These are phyloP conservation scores for Aspergillus affinis DNA, from an alignment of 495 filamentous ascomycete genomes.

Conservation along the genomic window DNA sequence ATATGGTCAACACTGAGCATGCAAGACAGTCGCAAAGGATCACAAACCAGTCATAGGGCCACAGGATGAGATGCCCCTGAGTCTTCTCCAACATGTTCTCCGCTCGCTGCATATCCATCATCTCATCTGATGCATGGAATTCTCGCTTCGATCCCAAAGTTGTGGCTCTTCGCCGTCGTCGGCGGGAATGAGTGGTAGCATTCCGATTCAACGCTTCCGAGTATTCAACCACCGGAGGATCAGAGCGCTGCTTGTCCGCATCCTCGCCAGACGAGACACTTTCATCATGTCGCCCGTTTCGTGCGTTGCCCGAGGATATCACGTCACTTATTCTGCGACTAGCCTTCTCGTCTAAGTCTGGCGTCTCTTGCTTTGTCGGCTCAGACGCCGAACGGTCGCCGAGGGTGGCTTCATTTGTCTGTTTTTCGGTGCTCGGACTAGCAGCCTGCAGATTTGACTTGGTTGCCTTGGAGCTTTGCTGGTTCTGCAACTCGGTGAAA, in stretches of 20 bases:
- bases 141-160: conserved; percentile 74
- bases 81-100: conserved; percentile 79
- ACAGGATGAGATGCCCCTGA: conserved; percentile 86
- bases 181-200: conserved; percentile 40
- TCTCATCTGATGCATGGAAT: conserved; percentile 68
- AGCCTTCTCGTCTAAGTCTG: conserved; percentile 45
- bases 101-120: conserved; percentile 69
- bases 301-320: conserved; percentile 15
- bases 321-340: conserved; percentile 32
- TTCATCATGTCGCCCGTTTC: conserved; percentile 26
- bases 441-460: conserved; percentile 24
- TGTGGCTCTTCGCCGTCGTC: conserved; percentile 67
- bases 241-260: conserved; percentile 33
- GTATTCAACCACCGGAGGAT: conserved; percentile 43
- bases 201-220: conserved; percentile 51
- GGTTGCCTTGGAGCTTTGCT: conserved; percentile 39
- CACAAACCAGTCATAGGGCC: conserved; percentile 84
- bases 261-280: conserved; percentile 28
- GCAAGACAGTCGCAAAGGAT: background rate
- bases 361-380: conserved; percentile 28
- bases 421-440: conserved; percentile 23
- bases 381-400: conserved; percentile 27
- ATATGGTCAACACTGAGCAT: background rate
- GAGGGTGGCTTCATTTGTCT: conserved; percentile 11
- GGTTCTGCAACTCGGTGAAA: conserved; percentile 70